Evolutionary conservation across 805 yeast genomes (phyloP), one percentile per base, ranked within the genome.

Genomic region (Yarrowia bubula): DNA sequence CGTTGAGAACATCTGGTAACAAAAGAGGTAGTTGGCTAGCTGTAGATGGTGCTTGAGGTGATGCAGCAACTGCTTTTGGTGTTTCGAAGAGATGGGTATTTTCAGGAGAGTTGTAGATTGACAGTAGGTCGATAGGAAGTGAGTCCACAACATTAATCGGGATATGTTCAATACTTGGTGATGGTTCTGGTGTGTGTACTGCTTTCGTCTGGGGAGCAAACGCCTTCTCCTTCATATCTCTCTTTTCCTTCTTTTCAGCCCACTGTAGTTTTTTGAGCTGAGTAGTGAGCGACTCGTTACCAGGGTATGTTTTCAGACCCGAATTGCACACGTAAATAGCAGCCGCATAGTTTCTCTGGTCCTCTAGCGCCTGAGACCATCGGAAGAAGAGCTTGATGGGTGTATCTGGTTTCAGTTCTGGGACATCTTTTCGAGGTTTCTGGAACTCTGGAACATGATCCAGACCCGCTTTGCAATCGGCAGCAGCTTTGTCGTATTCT

Each of bases 381-480:
- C 64, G 8, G 51, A 43, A 58, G 14, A 37, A 33, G 17, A 58
- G 51, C 11, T 58, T 58, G 64, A 58, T 44, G 17, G 50, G 64
- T 0, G 64, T 58, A 14, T 58, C 51, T 9, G 61, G 38, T 28
- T 55, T 55, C 38, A 55, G 64, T 17, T 66, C 48, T 15, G 70
- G 68, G 4, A 51, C 37, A 6, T 68, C 69, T 6, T 58, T n/a
- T 38, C 71, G 50, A 43, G 62, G 61, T 57, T 70, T 70, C 28
- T 62, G 47, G n/a, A 32, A 47, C 22, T 61, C 42, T 38, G 50
- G 46, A 8, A 39, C 46, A 11, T 65, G 43, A 4, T 37, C 60
- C 13, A 70, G 58, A 32, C 71, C 72, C 8, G 41, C 17, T 10
- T 65, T 44, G 32, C 69, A 65, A 43, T 66, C 68, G 8, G 57